Evolutionary conservation across 1,284 basidiomycete genomes (phyloP).

Genomic region (Schizopora paradoxa): DNA sequence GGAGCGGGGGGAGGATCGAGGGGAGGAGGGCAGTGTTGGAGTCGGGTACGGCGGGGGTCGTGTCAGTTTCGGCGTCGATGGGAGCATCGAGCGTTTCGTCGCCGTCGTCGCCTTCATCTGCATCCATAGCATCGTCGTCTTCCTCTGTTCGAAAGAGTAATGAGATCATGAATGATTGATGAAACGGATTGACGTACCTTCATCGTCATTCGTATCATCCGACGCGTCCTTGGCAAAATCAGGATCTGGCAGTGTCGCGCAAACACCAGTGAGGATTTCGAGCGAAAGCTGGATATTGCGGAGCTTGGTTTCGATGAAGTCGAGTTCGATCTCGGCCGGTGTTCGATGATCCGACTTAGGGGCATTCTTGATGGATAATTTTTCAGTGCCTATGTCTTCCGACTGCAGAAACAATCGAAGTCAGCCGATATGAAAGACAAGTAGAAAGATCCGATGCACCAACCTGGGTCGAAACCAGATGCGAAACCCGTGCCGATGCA

Average conservation of each 20-base stretch:
- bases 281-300: conserved; percentile 74
- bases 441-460: conserved; percentile 18
- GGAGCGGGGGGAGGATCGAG: conserved; percentile 53
- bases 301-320: conserved; percentile 67
- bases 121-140: conserved; percentile 26
- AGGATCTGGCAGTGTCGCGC: conserved; percentile 81
- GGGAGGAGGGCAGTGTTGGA: conserved; percentile 37
- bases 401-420: conserved; percentile 25
- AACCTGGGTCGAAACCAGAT: conserved; percentile 53
- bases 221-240: conserved; percentile 31
- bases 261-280: conserved; percentile 83
- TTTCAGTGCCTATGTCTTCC: conserved; percentile 47
- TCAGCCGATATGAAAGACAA: neutral
- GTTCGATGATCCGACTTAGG: conserved; percentile 74
- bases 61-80: conserved; percentile 22
- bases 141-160: conserved; percentile 26
- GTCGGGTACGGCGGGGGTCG: conserved; percentile 10
- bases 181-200: conserved; percentile 27
- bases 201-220: conserved; percentile 27
- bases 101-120: conserved; percentile 24
- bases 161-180: too few species aligned
- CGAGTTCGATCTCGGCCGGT: conserved; percentile 61
- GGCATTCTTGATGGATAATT: conserved; percentile 50
- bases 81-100: conserved; percentile 32
- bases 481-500: conserved; percentile 45